A percentile compares a stretch with the other conserved stretches of the same genome.
phyloP scores from a whole-genome alignment of 768 basidiomycete species.

The Termitomyces sp. region DNA sequence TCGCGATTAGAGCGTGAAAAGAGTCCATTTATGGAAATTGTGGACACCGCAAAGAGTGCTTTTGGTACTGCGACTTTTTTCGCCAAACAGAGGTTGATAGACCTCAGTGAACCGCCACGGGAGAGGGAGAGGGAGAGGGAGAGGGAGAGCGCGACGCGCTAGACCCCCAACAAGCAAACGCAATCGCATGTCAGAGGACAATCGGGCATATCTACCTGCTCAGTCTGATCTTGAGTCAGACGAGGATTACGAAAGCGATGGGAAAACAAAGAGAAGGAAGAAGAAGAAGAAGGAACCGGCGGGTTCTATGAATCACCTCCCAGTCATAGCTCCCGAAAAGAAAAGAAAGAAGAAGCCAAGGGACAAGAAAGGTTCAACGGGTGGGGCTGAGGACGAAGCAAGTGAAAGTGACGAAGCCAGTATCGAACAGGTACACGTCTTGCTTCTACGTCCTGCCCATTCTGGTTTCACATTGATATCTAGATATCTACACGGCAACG shows the following conservation, averaged over 20 bases:
- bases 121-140: constrained; percentile 33
- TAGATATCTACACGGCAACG: constrained; percentile 20
- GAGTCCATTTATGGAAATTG: constrained; percentile 60
- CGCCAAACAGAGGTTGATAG: constrained; percentile 55
- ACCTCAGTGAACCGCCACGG: constrained; percentile 35
- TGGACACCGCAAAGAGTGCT: constrained; percentile 50
- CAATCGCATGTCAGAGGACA: constrained; percentile 66
- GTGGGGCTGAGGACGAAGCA: constrained; percentile 40
- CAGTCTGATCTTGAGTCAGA: constrained; percentile 58
- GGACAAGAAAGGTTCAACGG: constrained; percentile 37
- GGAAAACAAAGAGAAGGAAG: constrained; percentile 44
- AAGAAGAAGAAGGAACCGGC: constrained; percentile 54
- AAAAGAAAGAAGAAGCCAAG: constrained; percentile 45
- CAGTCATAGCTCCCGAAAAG: constrained; percentile 63
- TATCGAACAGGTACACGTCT: constrained; percentile 27
- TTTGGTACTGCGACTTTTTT: constrained; percentile 56
- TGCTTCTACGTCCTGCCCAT: constrained; percentile 6
- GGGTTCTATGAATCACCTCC: constrained; percentile 60
- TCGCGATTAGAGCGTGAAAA: constrained; percentile 44
- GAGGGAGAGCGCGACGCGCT: constrained; percentile 18
- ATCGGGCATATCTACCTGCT: constrained; percentile 75
- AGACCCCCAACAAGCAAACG: constrained; percentile 33
- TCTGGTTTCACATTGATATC: constrained; percentile 6
- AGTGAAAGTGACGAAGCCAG: constrained; percentile 35
- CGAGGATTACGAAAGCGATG: constrained; percentile 49